Evolutionary conservation across 768 basidiomycete species (phyloP).

Genomic region (Boletellus ananas): DNA sequence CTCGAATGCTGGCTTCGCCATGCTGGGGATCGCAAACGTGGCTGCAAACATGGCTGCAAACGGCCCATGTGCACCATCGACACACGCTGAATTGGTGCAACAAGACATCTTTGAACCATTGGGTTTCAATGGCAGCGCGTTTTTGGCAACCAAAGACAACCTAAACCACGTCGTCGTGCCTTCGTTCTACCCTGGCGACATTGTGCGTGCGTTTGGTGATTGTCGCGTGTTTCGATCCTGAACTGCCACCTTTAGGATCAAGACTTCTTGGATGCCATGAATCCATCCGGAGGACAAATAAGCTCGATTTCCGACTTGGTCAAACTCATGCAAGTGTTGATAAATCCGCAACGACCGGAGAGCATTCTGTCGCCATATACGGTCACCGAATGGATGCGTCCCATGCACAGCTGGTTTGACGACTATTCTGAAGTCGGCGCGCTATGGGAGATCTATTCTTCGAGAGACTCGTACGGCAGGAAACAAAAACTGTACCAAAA

Average conservation of each 20-base stretch:
- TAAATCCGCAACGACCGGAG: constrained; percentile 37
- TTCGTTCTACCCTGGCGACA: constrained; percentile 31
- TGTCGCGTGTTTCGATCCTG: background rate
- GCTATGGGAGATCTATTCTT: constrained; percentile 41
- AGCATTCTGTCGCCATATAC: constrained; percentile 33
- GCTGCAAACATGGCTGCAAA: constrained; percentile 27
- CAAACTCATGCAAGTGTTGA: constrained; percentile 41
- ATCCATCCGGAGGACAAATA: constrained; percentile 50
- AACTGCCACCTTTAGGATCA: constrained; percentile 30
- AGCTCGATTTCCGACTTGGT: constrained; percentile 45
- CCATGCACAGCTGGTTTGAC: constrained; percentile 37
- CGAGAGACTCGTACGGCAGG: constrained; percentile 29
- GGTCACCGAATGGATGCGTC: constrained; percentile 42
- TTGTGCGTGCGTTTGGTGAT: constrained; percentile 25
- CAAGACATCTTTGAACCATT: constrained; percentile 50
- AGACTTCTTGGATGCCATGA: constrained; percentile 36
- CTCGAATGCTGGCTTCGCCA: constrained; percentile 35
- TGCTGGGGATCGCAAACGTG: constrained; percentile 36
- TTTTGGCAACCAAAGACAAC: constrained; percentile 36
- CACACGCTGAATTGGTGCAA: constrained; percentile 42
- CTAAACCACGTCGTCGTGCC: constrained; percentile 39
- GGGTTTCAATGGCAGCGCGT: constrained; percentile 41
- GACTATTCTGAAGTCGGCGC: constrained; percentile 38
- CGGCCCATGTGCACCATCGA: constrained; percentile 20
- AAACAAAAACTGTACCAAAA: constrained; percentile 32